Percentiles rank a stretch among this genome's conserved stretches.
Evolutionary conservation across 495 filamentous ascomycete genomes (phyloP).

Genomic region (Penicillium pancosmium): DNA sequence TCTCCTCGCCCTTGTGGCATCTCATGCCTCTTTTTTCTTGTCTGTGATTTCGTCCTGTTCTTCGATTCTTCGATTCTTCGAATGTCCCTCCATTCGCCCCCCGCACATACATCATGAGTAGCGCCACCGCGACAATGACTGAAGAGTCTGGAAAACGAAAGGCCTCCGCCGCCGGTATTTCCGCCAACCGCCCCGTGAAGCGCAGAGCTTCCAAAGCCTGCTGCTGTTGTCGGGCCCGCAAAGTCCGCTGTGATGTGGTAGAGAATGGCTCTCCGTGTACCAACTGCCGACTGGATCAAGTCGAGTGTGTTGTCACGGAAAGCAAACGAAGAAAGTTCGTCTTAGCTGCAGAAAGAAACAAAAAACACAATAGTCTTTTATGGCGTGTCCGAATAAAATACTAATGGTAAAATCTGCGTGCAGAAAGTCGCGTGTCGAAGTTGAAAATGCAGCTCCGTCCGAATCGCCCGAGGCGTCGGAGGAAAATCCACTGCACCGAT

Average conservation of each 20-base stretch:
- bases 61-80: conserved; percentile 9
- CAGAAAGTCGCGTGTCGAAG: conserved; percentile 51
- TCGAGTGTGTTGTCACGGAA: conserved; percentile 86
- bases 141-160: conserved; percentile 49
- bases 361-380: conserved; percentile 2
- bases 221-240: conserved; percentile 81
- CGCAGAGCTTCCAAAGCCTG: conserved; percentile 85
- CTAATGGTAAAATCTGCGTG: conserved; percentile 21
- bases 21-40: background rate
- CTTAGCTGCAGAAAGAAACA: conserved; percentile 17
- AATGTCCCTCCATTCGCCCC: conserved; percentile 24
- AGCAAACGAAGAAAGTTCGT: conserved; percentile 80
- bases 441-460: conserved; percentile 34
- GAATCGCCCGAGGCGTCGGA: conserved; percentile 46
- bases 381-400: background rate
- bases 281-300: conserved; percentile 86
- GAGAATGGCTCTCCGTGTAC: conserved; percentile 85
- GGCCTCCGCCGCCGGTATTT: conserved; percentile 43
- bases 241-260: conserved; percentile 93
- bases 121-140: conserved; percentile 30
- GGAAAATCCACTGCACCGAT: conserved; percentile 36
- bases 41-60: background rate
- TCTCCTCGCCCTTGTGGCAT: conserved; percentile 3
- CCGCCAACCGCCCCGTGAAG: conserved; percentile 64
- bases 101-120: conserved; percentile 28